These are phyloP conservation scores for Bathelium albidoporum DNA, from an alignment of 495 filamentous ascomycete genomes.

Conservation along the genomic window DNA sequence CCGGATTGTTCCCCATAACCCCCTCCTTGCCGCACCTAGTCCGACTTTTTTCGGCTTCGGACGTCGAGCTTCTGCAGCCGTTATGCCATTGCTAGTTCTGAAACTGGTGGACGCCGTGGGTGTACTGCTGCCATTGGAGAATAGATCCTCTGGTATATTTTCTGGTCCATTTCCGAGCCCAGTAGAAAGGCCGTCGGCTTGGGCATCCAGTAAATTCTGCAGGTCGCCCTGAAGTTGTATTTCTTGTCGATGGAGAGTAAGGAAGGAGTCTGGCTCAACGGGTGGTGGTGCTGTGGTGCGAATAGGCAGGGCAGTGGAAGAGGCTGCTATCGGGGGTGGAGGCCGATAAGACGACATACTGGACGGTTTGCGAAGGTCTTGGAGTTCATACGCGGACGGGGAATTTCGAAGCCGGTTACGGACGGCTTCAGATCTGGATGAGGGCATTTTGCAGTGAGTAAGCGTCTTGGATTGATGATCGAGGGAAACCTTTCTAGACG, in stretches of 20 bases:
- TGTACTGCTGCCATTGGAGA: constrained; percentile 42
- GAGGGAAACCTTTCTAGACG: not conserved
- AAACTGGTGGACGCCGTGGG: constrained; percentile 31
- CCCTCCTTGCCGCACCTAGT: constrained; percentile 57
- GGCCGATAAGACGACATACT: not conserved
- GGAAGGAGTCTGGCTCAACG: not conserved
- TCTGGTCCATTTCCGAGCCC: constrained; percentile 32
- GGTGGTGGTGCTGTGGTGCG: not conserved
- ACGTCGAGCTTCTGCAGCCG: constrained; percentile 28
- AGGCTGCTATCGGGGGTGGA: not conserved
- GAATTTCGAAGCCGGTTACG: not conserved
- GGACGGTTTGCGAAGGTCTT: not conserved
- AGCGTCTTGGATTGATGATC: not conserved
- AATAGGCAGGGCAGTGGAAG: not conserved
- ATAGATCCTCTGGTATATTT: constrained; percentile 27
- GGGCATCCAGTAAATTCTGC: constrained; percentile 73
- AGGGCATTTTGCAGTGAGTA: not conserved
- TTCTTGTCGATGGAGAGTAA: constrained; percentile 40
- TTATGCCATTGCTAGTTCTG: constrained; percentile 14
- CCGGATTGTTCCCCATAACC: constrained; percentile 59
- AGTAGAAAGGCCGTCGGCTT: constrained; percentile 61
- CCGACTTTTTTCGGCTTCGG: constrained; percentile 51
- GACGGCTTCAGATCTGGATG: not conserved
- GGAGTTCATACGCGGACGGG: not conserved
- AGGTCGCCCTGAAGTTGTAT: constrained; percentile 61